A percentile compares a stretch with the other conserved stretches of the same genome.
These are phyloP conservation scores for Botryotinia calthae DNA, from an alignment of 2,329 filamentous ascomycete genomes.

Conservation along the genomic window DNA sequence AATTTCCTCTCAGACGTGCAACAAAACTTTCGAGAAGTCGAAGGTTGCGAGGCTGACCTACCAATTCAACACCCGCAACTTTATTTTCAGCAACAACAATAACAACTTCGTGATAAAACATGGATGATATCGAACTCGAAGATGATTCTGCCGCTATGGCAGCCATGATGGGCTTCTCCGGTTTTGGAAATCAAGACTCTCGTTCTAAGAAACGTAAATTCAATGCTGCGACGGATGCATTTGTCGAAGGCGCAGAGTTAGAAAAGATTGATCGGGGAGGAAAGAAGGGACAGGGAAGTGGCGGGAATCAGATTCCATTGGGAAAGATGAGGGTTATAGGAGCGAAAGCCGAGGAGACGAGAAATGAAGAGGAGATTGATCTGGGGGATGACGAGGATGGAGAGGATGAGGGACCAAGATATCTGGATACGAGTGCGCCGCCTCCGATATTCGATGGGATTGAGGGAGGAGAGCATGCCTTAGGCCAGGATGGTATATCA, in stretches of 20 bases:
- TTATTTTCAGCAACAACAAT: neutral
- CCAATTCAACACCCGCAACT: neutral
- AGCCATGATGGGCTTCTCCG: conserved; percentile 69
- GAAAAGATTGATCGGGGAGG: conserved; percentile 36
- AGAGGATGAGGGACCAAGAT: conserved; percentile 25
- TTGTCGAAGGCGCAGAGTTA: conserved; percentile 42
- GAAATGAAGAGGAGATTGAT: conserved; percentile 32
- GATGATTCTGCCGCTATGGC: conserved; percentile 38
- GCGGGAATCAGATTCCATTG: conserved; percentile 36
- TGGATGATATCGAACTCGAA: conserved; percentile 10
- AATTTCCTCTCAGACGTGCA: conserved; percentile 1
- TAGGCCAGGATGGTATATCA: conserved; percentile 7
- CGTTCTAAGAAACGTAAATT: conserved; percentile 65
- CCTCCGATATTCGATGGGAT: conserved; percentile 37
- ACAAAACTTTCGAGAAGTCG: neutral
- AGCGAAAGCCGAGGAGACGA: conserved; percentile 12
- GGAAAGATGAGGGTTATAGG: conserved; percentile 35
- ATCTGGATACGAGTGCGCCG: conserved; percentile 33
- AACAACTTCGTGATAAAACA: neutral
- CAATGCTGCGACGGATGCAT: conserved; percentile 54
- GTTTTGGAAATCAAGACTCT: conserved; percentile 58
- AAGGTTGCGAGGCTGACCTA: neutral
- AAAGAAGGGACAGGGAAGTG: conserved; percentile 38
- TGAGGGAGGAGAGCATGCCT: conserved; percentile 7
- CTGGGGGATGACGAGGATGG: conserved; percentile 26